These are phyloP conservation scores for Chalaropsis thielavioides DNA, from an alignment of 2,329 filamentous ascomycete genomes.

Conservation along the genomic window DNA sequence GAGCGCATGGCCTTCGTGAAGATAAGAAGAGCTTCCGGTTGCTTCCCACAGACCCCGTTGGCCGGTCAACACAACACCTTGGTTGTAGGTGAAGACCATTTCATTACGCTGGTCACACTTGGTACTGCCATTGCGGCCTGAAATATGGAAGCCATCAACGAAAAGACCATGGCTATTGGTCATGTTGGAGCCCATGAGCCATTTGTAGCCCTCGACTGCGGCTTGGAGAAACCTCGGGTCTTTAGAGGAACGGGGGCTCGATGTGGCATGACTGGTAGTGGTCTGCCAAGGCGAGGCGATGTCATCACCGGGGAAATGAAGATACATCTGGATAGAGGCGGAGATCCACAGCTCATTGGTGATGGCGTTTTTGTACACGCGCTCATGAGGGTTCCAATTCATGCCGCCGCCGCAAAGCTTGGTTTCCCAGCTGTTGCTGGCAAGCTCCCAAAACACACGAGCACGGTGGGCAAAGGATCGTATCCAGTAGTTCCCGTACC, in stretches of 20 bases:
- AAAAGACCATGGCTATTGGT: conserved; percentile 61
- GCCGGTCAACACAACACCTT: conserved; percentile 76
- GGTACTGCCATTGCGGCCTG: conserved; percentile 23
- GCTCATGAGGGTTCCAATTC: conserved; percentile 69
- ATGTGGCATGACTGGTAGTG: conserved; percentile 17
- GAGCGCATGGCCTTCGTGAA: conserved; percentile 66
- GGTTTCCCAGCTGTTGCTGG: conserved; percentile 66
- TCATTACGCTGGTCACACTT: conserved; percentile 69
- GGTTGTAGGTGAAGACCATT: conserved; percentile 93
- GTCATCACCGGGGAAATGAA: conserved; percentile 68
- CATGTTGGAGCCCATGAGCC: conserved; percentile 71
- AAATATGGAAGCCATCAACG: conserved; percentile 77
- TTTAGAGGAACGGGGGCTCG: conserved; percentile 22
- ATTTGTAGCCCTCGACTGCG: conserved; percentile 64
- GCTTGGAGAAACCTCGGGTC: conserved; percentile 56
- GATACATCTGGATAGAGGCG: conserved; percentile 76
- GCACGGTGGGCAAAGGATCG: conserved; percentile 69
- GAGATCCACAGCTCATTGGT: conserved; percentile 85
- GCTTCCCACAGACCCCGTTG: conserved; percentile 66
- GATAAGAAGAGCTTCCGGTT: conserved; percentile 55
- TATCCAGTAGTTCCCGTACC: conserved; percentile 66
- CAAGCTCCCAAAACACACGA: conserved; percentile 72
- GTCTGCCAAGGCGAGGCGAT: conserved; percentile 52
- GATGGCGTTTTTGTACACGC: conserved; percentile 90
- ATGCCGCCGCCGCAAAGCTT: conserved; percentile 74